Evolutionary conservation across 2,329 filamentous ascomycete genomes (phyloP), one percentile per base, ranked within the genome.

Genomic region (Cladophialophora carrionii): DNA sequence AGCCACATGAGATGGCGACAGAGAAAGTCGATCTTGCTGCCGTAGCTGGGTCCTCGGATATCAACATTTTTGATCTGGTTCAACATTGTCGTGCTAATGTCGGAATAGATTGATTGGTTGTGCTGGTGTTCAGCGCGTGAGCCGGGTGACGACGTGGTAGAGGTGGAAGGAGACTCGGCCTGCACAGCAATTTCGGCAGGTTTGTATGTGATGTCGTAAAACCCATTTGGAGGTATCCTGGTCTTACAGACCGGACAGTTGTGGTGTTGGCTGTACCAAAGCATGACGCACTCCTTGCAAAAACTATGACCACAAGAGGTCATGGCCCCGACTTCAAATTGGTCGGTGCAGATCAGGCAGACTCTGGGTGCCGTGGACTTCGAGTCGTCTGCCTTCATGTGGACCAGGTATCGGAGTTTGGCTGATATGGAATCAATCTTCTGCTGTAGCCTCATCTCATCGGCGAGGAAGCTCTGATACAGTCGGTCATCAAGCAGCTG

Each of bases 171-270:
- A 34, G 73, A 68, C 57, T 81, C 79, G 67, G 90, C 83, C 63
- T 89, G 87, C 1, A 92, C 84, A 61, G 85, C 85, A 7, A 96
- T 80, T 64, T 90, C 86, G 72, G 88, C 85, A 3, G 91, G 90
- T 72, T 92, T 95, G 76, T 95, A 86, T 0, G 88, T 90, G 66
- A 98, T 96, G 62, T 94, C 87, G 74, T 96, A 90, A 56, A 98
- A 85, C 74, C 95, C 91, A 1, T 83, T 83, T 0, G 79, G 73
- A 31, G 81, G 82, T 6, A 98, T 79, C 1, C 80, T 81, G 53
- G 82, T 84, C 75, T 96, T 96, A 81, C 95, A 99, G 4, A 91
- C 83, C 0, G 94, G 94, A 71, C 94, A 98, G 58, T 86, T 94
- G 20, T 82, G 85, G 71, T 92, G 88, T 34, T 85, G 82, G 63